Evolutionary conservation across 306 rosid genomes (phyloP), one percentile per base, ranked within the genome.

Genomic region (Astragalus membranaceus): DNA sequence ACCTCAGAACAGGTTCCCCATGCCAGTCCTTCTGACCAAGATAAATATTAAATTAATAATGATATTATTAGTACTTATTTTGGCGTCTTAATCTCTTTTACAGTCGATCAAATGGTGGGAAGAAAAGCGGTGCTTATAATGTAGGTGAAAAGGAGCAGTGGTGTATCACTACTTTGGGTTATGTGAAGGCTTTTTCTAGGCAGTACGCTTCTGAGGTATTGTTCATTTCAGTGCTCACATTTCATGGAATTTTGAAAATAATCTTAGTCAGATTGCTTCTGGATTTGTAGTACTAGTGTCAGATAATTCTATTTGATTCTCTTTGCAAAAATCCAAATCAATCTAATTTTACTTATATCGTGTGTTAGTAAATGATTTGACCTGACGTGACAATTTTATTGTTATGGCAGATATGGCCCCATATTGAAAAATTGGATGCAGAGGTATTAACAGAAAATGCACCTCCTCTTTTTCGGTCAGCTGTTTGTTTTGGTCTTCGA

Each of bases 131-230:
- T 64, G 60, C 56, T 52, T 88, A 94, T 82, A 85, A 80, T 69
- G 70, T 91, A 16, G 97, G 96, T 48, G 99, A 95, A 80, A 91
- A 91, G 60, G 97, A 88, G 81, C 99, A 95, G 79, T 95, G 98
- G 98, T 92, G 96, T 79, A 76, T 92, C 65, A 80, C 98, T 36
- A 94, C 97, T 44, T 83, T 94, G 77, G 95, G 95, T 58, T 94
- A 94, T 77, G 96, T 89, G 82, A 94, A 91, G 87, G 92, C 99
- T 62, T 86, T 94, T 75, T 87, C 99, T 2, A 90, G 98, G 87
- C 98, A 90, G 83, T 92, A 95, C 20, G 99, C 99, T 12, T 77
- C 95, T 26, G 99, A 95, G 99, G 99, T 95, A 89, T 64, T 67
- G 49, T 30, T 33, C 26, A 41, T 50, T 76, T 67, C 50, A 13